Conservation (phyloP, 768 basidiomycete species). For the Chlorophyllum brunneum region DNA sequence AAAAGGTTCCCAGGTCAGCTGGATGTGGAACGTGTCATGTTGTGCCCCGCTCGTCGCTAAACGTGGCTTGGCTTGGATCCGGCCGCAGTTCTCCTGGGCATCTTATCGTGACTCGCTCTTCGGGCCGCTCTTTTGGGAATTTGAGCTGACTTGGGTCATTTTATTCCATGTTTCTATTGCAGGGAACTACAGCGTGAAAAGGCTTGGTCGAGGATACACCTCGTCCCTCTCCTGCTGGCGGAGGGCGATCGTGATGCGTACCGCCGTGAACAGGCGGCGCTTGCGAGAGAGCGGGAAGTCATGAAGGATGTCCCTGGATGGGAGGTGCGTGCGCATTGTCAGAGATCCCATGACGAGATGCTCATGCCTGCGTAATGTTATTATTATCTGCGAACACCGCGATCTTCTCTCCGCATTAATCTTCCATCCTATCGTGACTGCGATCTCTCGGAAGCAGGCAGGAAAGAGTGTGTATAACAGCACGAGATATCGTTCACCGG, state of each 20-base stretch:
- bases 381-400: constrained; percentile 20
- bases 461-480: constrained; percentile 88
- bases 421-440: constrained; percentile 9
- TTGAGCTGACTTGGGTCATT: constrained; percentile 37
- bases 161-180: constrained; percentile 25
- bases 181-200: constrained; percentile 94
- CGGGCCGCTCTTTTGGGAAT: constrained; percentile 39
- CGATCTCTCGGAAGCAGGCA: constrained; percentile 41
- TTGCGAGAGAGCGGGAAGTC: constrained; percentile 79
- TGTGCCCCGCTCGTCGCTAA: constrained; percentile 59
- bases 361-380: constrained; percentile 21
- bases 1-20: constrained; percentile 41
- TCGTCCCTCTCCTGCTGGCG: constrained; percentile 87
- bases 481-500: constrained; percentile 55
- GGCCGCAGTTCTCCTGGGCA: constrained; percentile 36
- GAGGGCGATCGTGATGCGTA: constrained; percentile 92
- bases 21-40: constrained; percentile 64
- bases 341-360: constrained; percentile 9
- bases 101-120: constrained; percentile 38
- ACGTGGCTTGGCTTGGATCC: constrained; percentile 69
- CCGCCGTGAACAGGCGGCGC: constrained; percentile 72
- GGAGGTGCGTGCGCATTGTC: constrained; percentile 65
- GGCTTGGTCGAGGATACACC: constrained; percentile 93
- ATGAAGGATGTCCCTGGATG: constrained; percentile 94
- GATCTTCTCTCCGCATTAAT: constrained; percentile 17